Conservation (phyloP, 2,329 filamentous ascomycete species). For the Alternaria infectoria region DNA sequence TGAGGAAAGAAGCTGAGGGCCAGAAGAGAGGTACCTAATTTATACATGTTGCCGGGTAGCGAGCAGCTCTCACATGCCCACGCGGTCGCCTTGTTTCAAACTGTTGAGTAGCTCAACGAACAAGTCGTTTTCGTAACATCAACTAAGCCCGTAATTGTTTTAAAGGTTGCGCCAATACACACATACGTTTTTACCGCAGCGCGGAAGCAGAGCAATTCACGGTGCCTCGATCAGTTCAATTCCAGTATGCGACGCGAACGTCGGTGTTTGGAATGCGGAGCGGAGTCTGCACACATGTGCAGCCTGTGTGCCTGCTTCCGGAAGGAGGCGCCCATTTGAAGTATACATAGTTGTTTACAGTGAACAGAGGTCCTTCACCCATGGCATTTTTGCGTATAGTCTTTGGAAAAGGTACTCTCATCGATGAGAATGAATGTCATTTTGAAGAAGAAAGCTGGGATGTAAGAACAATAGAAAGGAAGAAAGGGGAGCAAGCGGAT, state of each 20-base stretch:
- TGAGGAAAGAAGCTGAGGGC: neutral
- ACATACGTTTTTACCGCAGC: neutral
- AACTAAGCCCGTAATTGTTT: fast-evolving
- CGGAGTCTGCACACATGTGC: neutral
- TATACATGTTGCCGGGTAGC: neutral
- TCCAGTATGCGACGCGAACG: neutral
- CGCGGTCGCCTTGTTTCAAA: fast-evolving
- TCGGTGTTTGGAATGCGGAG: neutral
- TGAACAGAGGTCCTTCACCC: neutral
- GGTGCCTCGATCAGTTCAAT: neutral
- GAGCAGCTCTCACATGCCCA: neutral
- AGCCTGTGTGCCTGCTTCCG: neutral
- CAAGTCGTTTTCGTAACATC: neutral
- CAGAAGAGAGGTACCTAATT: neutral
- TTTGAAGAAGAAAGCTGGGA: neutral
- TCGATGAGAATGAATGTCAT: no score
- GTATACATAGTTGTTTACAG: neutral
- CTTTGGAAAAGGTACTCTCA: no score
- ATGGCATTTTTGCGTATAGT: fast-evolving
- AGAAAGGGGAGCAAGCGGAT: neutral
- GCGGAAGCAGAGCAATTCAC: neutral
- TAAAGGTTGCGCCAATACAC: neutral
- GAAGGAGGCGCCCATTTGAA: neutral
- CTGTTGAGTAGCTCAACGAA: neutral
- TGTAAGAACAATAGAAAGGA: neutral